phyloP scores from a whole-genome alignment of 257 asterid species.

The Plantago elongata region DNA sequence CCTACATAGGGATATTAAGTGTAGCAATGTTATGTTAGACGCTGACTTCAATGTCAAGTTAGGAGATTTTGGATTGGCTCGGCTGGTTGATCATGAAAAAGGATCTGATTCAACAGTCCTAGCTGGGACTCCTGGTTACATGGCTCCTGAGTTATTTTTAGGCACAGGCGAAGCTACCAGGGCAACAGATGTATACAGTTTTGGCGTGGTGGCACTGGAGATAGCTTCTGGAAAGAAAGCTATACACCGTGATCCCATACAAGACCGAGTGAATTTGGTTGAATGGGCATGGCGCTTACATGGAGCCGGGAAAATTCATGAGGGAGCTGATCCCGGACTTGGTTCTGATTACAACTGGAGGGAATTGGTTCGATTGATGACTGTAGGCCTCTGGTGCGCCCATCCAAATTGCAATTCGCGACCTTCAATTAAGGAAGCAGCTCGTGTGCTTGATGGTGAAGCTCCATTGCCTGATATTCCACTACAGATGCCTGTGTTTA shows the following conservation, averaged over 20 bases:
- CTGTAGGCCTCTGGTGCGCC: slow-evolving; percentile 35
- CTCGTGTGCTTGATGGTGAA: slow-evolving; percentile 32
- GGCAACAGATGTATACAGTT: slow-evolving; percentile 23
- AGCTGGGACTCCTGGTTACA: slow-evolving; percentile 15
- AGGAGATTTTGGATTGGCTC: slow-evolving; percentile 25
- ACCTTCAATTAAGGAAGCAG: slow-evolving; percentile 32
- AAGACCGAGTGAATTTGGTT: slow-evolving; percentile 12
- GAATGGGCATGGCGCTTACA: slow-evolving; percentile 36
- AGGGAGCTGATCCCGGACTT: slow-evolving; percentile 29
- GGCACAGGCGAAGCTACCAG: slow-evolving; percentile 30
- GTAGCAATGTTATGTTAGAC: slow-evolving; percentile 25
- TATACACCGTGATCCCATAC: neutral
- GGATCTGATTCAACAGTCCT: slow-evolving; percentile 5
- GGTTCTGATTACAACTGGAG: slow-evolving; percentile 6
- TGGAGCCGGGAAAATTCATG: slow-evolving; percentile 22
- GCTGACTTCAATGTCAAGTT: slow-evolving; percentile 21
- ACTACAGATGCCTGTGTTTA: neutral
- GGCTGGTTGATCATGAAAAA: slow-evolving; percentile 21
- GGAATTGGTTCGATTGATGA: slow-evolving; percentile 27
- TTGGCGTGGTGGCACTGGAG: slow-evolving; percentile 8
- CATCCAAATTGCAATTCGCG: slow-evolving; percentile 29
- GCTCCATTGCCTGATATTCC: slow-evolving; percentile 27
- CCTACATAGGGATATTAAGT: slow-evolving; percentile 31
- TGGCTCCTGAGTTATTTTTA: slow-evolving; percentile 33
- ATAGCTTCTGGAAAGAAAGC: slow-evolving; percentile 18